phyloP scores from a whole-genome alignment of 176 grass and related monocot species.

The Alopecurus myosuroides region DNA sequence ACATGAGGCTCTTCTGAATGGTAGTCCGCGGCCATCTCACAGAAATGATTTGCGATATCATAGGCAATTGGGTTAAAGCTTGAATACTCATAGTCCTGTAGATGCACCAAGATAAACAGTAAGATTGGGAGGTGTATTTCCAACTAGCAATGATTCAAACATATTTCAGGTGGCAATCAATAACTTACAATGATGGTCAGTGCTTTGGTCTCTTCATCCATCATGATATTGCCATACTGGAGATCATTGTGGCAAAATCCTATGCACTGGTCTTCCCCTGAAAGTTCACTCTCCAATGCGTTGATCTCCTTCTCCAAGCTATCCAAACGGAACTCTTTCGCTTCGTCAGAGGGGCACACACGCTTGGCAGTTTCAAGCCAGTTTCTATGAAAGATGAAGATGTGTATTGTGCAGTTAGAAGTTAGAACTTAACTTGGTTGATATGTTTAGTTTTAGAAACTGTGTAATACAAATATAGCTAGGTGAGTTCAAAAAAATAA shows the following conservation, averaged over 20 bases:
- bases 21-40: slow-evolving; percentile 94
- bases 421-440: neutral
- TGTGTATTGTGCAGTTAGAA: slow-evolving; percentile 19
- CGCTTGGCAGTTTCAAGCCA: slow-evolving; percentile 54
- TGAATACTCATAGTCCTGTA: slow-evolving; percentile 93
- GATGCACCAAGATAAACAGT: neutral
- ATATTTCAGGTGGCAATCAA: neutral
- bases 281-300: slow-evolving; percentile 52
- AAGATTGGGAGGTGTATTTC: neutral
- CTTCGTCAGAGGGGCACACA: slow-evolving; percentile 58
- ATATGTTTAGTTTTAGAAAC: neutral
- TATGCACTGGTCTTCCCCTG: slow-evolving; percentile 28
- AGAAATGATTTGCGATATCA: slow-evolving; percentile 97
- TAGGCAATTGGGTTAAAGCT: slow-evolving; percentile 87
- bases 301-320: slow-evolving; percentile 60
- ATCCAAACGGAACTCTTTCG: slow-evolving; percentile 56
- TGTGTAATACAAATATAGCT: neutral
- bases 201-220: slow-evolving; percentile 66
- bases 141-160: neutral
- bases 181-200: slow-evolving; percentile 87
- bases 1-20: slow-evolving; percentile 77
- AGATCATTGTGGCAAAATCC: slow-evolving; percentile 98
- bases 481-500: neutral
- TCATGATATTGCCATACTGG: slow-evolving; percentile 98
- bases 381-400: slow-evolving; percentile 39